Evolutionary conservation across 306 rosid genomes (phyloP), one percentile per base, ranked within the genome.

Genomic region (Rosa persica): DNA sequence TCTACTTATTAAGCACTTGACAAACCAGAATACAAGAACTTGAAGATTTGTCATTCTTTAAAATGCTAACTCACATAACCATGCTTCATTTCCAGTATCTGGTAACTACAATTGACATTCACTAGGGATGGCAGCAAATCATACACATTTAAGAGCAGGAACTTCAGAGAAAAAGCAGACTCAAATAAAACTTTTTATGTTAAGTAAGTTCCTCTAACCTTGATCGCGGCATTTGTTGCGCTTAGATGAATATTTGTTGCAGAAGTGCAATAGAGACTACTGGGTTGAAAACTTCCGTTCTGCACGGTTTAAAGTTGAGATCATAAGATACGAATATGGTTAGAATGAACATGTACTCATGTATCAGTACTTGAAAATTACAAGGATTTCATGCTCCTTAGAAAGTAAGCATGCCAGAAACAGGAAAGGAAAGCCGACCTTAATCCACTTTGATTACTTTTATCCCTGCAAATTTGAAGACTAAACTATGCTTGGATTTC

Each of bases 181-280:
- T 48, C 69, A 74, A 12, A 74, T 25, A 5, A 54, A 10, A 30
- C 23, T 9, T 49, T 17, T 4, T 7, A 52, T 62, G 65, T 52
- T 44, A 78, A 51, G 60, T 9, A 73, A 67, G 13, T 12, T 72
- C 57, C 42, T 72, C 89, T 78, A 75, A 93, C 98, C 98, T 93
- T 87, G 94, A 88, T 88, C 96, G 90, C 76, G 89, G 94, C 98
- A 93, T 93, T 85, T 85, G 83, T 74, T 83, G 80, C 15, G 74
- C 79, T 82, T 40, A 85, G 5, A 65, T 72, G 57, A 74, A 71
- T 77, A 74, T 38, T 76, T 4, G 19, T 6, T 61, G 78, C 71
- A 75, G 68, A 76, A 76, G 78, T 81, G 78, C 67, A 44, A 5
- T 23, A 77, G 78, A 23, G 61, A 55, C 78, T 51, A 64, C 40